Base-by-base conservation (phyloP, 176 grass and related monocot species). In the Aegilops umbellulata region DNA sequence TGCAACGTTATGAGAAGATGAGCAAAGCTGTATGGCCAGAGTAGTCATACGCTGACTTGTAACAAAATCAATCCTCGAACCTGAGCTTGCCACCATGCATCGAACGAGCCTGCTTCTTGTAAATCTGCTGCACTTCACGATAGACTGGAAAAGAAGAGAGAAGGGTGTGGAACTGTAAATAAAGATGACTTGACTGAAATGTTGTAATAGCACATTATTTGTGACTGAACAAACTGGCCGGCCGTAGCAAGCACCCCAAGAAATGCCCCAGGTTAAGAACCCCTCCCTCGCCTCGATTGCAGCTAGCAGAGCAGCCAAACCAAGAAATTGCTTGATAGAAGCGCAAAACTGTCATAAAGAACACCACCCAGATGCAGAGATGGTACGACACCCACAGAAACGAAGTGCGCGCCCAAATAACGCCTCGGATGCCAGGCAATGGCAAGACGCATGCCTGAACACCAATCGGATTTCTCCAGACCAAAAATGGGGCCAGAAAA, bases 21-120 rank as follows among this genome's bases (percentile, higher is more conserved):
- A 78, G 49, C 34, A 19, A 69, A 42, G 64, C 29, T 19, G 53
- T 16, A 79, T 31, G n/a, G 84, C 36, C 31, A 55, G 79, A 41
- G n/a, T 26, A 72, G 6, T 85, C 65, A 30, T 75, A 65, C 26
- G n/a, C 5, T 51, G 41, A 58, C 31, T 88, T 88, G 14, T 15
- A 80, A 66, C 13, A 57, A 70, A 77, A 69, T 80, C 58, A 9
- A 65, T 51, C 79, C 5, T 79, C 79, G 69, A 69, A 95, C 93
- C 93, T 94, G 90, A 92, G 82, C 92, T 91, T 69, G 92, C 89
- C 32, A 86, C 87, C 81, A 86, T 66, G 74, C 81, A 89, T 10
- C 84, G 85, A 68, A 90, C 81, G 47, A 84, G 12, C 81, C 65
- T 80, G 79, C 80, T 89, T 91, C 90, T 83, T 69, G 47, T 87